A percentile compares a stretch with the other conserved stretches of the same genome.
These are phyloP conservation scores for Musa schizocarpa DNA, from an alignment of 176 grass and related monocot species.

Conservation along the genomic window DNA sequence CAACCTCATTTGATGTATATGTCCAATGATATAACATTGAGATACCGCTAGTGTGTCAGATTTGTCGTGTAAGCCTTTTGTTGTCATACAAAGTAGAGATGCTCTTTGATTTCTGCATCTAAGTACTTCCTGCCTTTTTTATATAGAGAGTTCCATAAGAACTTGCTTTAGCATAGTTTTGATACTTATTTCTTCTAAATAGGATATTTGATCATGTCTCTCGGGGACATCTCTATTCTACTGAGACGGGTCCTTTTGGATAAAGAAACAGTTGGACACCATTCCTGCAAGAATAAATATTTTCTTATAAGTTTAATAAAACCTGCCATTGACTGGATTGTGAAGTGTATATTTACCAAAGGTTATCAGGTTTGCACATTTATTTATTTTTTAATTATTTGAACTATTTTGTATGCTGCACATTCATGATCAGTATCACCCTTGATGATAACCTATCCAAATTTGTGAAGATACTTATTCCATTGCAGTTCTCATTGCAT, in stretches of 20 bases:
- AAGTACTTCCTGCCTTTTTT: neutral
- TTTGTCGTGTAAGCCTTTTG: too few species aligned
- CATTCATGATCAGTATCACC: neutral
- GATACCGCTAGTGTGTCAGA: too few species aligned
- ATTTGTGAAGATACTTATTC: neutral
- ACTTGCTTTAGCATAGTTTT: neutral
- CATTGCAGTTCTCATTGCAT: too few species aligned
- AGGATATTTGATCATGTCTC: conserved; percentile 17
- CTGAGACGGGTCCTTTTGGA: conserved; percentile 4
- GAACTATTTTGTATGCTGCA: neutral
- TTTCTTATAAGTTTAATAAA: conserved; percentile 15
- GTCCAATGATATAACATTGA: too few species aligned
- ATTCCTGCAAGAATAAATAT: conserved; percentile 16
- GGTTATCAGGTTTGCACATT: conserved; percentile 11
- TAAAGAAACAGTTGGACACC: conserved; percentile 4
- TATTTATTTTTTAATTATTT: neutral
- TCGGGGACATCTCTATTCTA: conserved; percentile 6
- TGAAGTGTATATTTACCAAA: conserved; percentile 11
- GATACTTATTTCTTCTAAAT: neutral
- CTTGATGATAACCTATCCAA: neutral
- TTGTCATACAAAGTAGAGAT: too few species aligned
- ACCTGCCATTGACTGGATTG: conserved; percentile 19
- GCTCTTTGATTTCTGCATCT: neutral
- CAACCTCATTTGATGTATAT: too few species aligned
- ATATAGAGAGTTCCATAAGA: neutral